phyloP scores from a whole-genome alignment of 2,329 filamentous ascomycete species.

The Beauveria rudraprayagi region DNA sequence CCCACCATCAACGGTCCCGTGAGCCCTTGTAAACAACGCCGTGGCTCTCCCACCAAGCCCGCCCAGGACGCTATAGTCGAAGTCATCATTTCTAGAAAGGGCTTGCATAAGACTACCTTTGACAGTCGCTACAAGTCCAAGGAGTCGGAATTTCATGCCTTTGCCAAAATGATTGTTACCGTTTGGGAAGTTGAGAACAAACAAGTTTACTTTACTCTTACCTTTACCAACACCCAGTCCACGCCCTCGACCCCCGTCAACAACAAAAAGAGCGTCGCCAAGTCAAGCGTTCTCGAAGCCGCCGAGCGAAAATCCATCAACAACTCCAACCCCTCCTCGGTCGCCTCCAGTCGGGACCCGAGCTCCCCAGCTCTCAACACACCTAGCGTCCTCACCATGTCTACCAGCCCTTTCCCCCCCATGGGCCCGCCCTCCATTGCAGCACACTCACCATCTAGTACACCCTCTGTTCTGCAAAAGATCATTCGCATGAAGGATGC shows the following conservation, averaged over 20 bases:
- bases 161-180: constrained; percentile 69
- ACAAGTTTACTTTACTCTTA: constrained; percentile 64
- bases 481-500: constrained; percentile 70
- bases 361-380: constrained; percentile 40
- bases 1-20: constrained; percentile 24
- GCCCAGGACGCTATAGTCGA: constrained; percentile 58
- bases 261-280: constrained; percentile 31
- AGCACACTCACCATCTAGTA: constrained; percentile 41
- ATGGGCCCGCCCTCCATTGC: constrained; percentile 54
- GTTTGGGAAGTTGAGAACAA: constrained; percentile 63
- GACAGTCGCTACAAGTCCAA: constrained; percentile 27
- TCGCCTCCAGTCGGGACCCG: constrained; percentile 39
- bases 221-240: constrained; percentile 57
- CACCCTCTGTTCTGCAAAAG: constrained; percentile 63
- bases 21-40: constrained; percentile 26
- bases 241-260: constrained; percentile 24
- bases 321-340: constrained; percentile 38
- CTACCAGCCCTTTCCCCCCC: constrained; percentile 55
- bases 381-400: constrained; percentile 45
- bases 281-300: constrained; percentile 34
- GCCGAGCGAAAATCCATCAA: constrained; percentile 37
- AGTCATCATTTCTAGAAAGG: constrained; percentile 52
- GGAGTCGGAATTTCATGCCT: constrained; percentile 35
- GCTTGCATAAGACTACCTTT: constrained; percentile 31
- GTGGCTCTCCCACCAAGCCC: constrained; percentile 19